Evolutionary conservation across 2,329 filamentous ascomycete species (phyloP), one percentile per base, ranked within the genome.

Genomic region (Curvularia verruculosa): DNA sequence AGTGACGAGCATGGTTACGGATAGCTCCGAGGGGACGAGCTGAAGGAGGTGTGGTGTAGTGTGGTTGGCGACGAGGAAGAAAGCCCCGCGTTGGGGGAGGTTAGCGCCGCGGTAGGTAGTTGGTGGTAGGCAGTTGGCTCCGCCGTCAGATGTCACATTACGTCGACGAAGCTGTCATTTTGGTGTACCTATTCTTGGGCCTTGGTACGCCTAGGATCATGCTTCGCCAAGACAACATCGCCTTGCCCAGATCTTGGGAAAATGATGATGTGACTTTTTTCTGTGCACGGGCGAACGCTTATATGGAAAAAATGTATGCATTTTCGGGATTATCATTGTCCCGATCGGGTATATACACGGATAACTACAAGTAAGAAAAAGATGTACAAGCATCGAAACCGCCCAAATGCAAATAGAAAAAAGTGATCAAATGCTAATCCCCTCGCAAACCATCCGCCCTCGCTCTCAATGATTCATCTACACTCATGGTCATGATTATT

Each of bases 311-410:
- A n/a, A 26, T n/a, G 21, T n/a, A 13, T 7, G 15, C 19, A 10
- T 36, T 34, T n/a, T 23, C 23, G 29, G 21, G 34, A 18, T 39
- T 49, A 19, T 39, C 15, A 49, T 49, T 39, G 12, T 37, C 23
- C 26, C 10, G 34, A 49, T 13, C 24, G 46, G 39, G 49, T 52
- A 41, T 56, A 52, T 52, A 13, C 28, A 40, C 21, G n/a, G 3
- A 15, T 47, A 29, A 28, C 6, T 24, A 41, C 13, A 15, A 39
- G 41, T 43, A 36, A 43, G 48, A 47, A 56, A n/a, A 45, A 39
- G 26, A 46, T 56, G 41, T 15, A 34, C 34, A n/a, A 47, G n/a
- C 15, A 52, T 12, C n/a, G 41, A 23, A 52, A 46, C 48, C 36
- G 21, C 48, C 26, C 34, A 52, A 43, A 52, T 36, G 44, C 34